A percentile compares a stretch with the other conserved stretches of the same genome.
Conservation (phyloP, 805 yeast species). For the Teunomyces stri region DNA sequence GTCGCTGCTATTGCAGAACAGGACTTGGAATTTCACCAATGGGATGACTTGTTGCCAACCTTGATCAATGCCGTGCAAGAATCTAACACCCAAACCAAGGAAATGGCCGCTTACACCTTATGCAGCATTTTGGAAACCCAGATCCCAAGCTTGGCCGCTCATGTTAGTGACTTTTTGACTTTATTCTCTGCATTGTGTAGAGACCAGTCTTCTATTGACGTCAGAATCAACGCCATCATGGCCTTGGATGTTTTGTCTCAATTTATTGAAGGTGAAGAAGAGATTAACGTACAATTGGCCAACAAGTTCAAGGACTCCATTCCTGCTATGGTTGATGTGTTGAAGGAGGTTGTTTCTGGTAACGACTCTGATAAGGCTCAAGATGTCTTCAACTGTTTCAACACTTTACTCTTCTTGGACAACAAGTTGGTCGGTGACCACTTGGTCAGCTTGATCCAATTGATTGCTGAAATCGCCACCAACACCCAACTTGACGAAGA, state of each 20-base stretch:
- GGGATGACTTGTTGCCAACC: slow-evolving; percentile 76
- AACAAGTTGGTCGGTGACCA: slow-evolving; percentile 75
- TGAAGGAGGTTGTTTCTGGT: slow-evolving; percentile 66
- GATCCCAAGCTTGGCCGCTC: slow-evolving; percentile 54
- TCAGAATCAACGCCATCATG: slow-evolving; percentile 78
- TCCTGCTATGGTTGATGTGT: slow-evolving; percentile 78
- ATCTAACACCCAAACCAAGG: slow-evolving; percentile 57
- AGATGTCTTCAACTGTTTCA: slow-evolving; percentile 80
- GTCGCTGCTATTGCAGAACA: slow-evolving; percentile 79
- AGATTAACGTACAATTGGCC: slow-evolving; percentile 43
- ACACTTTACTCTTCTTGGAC: slow-evolving; percentile 73
- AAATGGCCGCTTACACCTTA: slow-evolving; percentile 78
- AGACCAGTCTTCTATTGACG: slow-evolving; percentile 61
- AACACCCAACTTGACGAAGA: slow-evolving; percentile 72
- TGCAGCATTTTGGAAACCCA: slow-evolving; percentile 74
- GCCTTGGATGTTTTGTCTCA: slow-evolving; percentile 73
- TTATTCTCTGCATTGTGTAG: slow-evolving; percentile 67
- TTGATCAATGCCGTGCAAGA: slow-evolving; percentile 59
- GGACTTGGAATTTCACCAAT: slow-evolving; percentile 61
- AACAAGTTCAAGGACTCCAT: slow-evolving; percentile 61
- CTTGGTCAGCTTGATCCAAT: slow-evolving; percentile 63
- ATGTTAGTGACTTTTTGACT: slow-evolving; percentile 64
- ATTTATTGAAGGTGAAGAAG: slow-evolving; percentile 59
- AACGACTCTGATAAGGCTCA: slow-evolving; percentile 73
- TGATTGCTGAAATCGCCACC: slow-evolving; percentile 73